A percentile compares a stretch with the other conserved stretches of the same genome.
Conservation (phyloP, 345 rosid genomes). For the Melaleuca alternifolia region DNA sequence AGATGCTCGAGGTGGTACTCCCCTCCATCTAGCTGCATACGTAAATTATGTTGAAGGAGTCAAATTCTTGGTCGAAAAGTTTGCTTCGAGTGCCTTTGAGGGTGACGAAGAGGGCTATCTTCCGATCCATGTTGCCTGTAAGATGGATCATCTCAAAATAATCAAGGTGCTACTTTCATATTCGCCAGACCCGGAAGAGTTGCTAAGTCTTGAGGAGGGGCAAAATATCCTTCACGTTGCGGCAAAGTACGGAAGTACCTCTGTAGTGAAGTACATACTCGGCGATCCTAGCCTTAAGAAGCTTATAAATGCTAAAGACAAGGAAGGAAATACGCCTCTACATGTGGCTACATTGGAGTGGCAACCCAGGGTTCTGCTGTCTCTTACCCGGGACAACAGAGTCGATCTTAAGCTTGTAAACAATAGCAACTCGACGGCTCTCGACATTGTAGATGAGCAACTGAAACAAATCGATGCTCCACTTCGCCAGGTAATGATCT, state of each 20-base stretch:
- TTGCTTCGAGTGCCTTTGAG: background rate
- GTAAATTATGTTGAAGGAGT: background rate
- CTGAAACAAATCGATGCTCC: too few relatives aligned
- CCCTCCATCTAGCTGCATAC: background rate
- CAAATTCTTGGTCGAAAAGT: background rate
- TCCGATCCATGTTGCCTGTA: background rate
- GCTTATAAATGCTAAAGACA: too few relatives aligned
- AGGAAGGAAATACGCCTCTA: too few relatives aligned
- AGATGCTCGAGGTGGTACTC: background rate
- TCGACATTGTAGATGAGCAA: too few relatives aligned
- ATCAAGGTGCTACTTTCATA: background rate
- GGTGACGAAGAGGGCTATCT: background rate
- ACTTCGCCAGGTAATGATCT: too few relatives aligned
- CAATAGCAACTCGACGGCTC: too few relatives aligned
- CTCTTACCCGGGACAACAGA: too few relatives aligned
- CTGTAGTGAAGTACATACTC: background rate
- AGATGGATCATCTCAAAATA: background rate
- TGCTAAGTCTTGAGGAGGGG: background rate
- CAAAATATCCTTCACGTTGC: background rate
- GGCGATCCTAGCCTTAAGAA: background rate
- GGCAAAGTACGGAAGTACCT: background rate
- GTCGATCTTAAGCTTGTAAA: too few relatives aligned
- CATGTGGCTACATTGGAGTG: too few relatives aligned
- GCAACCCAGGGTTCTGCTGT: too few relatives aligned
- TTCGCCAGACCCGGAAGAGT: background rate